Base-by-base conservation (phyloP, 1,139 yeast species). In the Dujonia santamariae region DNA sequence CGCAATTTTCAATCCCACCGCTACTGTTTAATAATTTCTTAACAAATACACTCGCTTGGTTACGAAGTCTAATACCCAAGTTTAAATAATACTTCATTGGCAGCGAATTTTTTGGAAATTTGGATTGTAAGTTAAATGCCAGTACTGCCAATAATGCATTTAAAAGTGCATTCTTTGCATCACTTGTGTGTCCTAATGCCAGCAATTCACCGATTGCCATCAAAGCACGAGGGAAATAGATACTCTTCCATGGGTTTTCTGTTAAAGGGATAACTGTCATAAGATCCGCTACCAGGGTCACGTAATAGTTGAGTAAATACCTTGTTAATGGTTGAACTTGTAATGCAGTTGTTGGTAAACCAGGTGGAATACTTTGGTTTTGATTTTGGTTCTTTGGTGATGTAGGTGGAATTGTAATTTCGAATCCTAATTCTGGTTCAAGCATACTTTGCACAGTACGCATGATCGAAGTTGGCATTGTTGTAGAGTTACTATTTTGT, bases 181-280 rank as follows among this genome's bases (percentile, higher is more conserved):
- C 74, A 1, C 90, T 75, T 0, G 95, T 85, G 37, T 68, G 66
- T 0, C 96, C 96, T 30, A 81, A 57, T 0, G 88, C 82, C 31
- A 81, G 76, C 14, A 86, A 60, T 50, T 87, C 96, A 2, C 96
- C 96, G 23, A 84, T 71, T 0, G 94, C 95, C 68, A 77, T 72
- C 29, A 82, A 56, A 0, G 95, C 96, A 35, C 94, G 61, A 1
- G 96, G 95, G 41, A 86, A 78, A 54, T 85, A 86, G 17, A 86
- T 78, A 1, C 83, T 80, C 49, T 81, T 82, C 96, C 96, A 87
- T 0, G 96, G 95, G 50, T 85, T 86, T 43, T 82, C 84, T 0
- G 85, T 78, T 34, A 85, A 70, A 1, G 87, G 85, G 20, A 86
- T 81, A 8, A 86, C 95, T 0, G 95, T 83, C 96, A 87, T 86